Evolutionary conservation across 176 grass and related monocot genomes (phyloP).

Genomic region (Triticum aestivum): DNA sequence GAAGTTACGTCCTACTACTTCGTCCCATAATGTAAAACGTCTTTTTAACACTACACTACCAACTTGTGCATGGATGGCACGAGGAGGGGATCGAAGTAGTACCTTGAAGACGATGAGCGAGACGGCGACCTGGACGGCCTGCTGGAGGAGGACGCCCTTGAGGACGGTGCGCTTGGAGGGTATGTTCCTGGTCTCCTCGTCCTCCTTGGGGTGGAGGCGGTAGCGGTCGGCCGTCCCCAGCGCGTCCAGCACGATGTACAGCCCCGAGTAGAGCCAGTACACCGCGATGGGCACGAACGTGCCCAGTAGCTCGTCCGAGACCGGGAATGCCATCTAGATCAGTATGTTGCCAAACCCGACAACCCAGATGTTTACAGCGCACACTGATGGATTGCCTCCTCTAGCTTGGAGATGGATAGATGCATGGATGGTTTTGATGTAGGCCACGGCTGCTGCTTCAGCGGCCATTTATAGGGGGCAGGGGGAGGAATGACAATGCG

Average conservation of each 20-base stretch:
- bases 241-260: constrained; percentile 59
- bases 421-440: no score
- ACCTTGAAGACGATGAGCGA: constrained; percentile 85
- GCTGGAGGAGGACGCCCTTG: constrained; percentile 77
- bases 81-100: background rate
- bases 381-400: no score
- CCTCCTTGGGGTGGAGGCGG: constrained; percentile 75
- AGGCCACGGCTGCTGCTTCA: background rate
- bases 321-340: constrained; percentile 48
- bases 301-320: constrained; percentile 81
- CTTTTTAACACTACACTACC: no score
- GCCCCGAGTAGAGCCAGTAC: constrained; percentile 83
- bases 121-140: constrained; percentile 70
- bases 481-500: background rate
- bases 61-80: no score
- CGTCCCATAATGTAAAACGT: no score
- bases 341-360: background rate
- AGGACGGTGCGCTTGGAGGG: constrained; percentile 69
- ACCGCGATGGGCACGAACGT: constrained; percentile 84
- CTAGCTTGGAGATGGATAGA: no score
- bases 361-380: background rate
- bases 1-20: no score
- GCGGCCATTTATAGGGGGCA: no score
- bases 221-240: constrained; percentile 62
- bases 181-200: constrained; percentile 69